phyloP scores from a whole-genome alignment of 345 rosid genomes.

The Psidium guajava region DNA sequence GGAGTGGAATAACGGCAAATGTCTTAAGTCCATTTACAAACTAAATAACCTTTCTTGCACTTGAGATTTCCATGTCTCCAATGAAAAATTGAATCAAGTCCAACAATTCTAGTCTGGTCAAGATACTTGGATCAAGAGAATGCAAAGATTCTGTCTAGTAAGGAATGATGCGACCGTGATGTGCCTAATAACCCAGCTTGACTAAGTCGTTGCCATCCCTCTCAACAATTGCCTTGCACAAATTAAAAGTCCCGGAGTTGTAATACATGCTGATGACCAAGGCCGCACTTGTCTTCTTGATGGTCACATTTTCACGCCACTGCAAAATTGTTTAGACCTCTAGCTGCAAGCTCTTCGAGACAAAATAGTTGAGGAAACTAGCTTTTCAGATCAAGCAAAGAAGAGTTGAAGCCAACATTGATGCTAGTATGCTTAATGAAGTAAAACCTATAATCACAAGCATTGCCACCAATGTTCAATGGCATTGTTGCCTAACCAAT shows the following conservation, averaged over 20 bases:
- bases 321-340: not conserved
- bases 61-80: not conserved
- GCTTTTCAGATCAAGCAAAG: not conserved
- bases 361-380: not conserved
- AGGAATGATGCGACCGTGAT: not conserved
- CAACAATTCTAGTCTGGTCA: not conserved
- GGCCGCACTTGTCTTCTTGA: not conserved
- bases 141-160: not conserved
- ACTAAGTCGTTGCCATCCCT: not conserved
- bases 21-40: not conserved
- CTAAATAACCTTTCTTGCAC: not conserved
- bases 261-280: not conserved
- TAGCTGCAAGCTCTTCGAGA: not conserved
- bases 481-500: not conserved
- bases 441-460: not conserved
- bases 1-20: not conserved
- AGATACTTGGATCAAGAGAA: not conserved
- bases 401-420: not conserved
- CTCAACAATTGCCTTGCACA: not conserved
- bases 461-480: not conserved
- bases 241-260: rapidly evolving
- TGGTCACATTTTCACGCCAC: not conserved
- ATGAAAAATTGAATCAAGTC: not conserved
- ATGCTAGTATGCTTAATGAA: not conserved
- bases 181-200: not conserved